Conservation (phyloP, 148 eudicot species). For the Pharnaceum exiguum region DNA sequence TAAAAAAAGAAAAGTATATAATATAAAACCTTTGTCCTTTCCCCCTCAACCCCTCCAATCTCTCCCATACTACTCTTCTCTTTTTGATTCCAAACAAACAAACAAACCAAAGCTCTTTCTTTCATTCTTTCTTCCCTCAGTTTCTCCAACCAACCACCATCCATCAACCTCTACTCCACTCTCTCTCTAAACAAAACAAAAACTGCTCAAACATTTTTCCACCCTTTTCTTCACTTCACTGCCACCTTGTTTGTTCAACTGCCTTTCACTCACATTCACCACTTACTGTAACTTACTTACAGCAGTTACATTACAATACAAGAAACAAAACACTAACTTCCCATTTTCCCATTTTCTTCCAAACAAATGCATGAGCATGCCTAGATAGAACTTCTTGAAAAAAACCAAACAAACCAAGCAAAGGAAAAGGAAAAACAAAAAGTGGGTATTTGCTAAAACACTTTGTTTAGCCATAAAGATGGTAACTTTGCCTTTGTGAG, state of each 20-base stretch:
- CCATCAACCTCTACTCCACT: background rate
- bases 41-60: background rate
- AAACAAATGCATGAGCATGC: too few relatives aligned
- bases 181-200: background rate
- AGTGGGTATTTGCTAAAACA: conserved; percentile 29
- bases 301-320: background rate
- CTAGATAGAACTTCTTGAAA: background rate
- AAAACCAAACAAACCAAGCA: background rate
- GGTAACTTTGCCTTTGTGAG: conserved; percentile 33
- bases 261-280: conserved; percentile 14
- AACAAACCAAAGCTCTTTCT: background rate
- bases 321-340: background rate
- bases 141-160: conserved; percentile 8
- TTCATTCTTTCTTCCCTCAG: background rate
- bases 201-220: background rate
- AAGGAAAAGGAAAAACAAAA: conserved; percentile 18
- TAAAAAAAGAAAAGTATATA: too few relatives aligned
- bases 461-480: conserved; percentile 25
- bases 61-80: background rate
- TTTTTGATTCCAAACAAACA: conserved; percentile 11
- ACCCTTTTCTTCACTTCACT: background rate
- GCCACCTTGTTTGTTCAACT: conserved; percentile 28
- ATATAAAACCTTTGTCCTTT: conserved; percentile 3
- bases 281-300: background rate
- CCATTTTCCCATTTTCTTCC: background rate